Base-by-base conservation (phyloP, 108 stramenopile species). In the Pseudonitzschia pungens region DNA sequence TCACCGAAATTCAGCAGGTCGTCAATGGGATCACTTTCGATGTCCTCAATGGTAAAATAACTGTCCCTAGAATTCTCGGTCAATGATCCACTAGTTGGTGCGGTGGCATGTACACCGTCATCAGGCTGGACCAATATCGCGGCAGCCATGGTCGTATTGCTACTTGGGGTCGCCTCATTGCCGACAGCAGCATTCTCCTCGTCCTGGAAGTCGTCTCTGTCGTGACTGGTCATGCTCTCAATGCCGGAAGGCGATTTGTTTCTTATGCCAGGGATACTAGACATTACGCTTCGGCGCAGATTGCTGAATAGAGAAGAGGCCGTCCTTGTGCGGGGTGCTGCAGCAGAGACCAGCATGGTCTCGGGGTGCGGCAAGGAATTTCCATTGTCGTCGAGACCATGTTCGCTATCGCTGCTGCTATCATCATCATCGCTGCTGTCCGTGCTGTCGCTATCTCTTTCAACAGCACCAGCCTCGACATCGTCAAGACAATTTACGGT, bases 361-460 rank as follows among this genome's bases (percentile, higher is more conserved):
- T 55, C 54, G n/a, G 60, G 60, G 29, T 62, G 31, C 18, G 60
- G 60, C 29, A 62, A 20, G 20, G 60, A 62, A 33, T 40, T 62
- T 41, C 60, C 60, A 33, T 62, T 62, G 1, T 33, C 60, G 40
- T 62, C 59, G 27, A 60, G 14, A 60, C 24, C 12, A 31, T 27
- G 10, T 60, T 60, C 59, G 59, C 31, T 28, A 26, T 60, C n/a
- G n/a, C n/a, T n/a, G n/a, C n/a, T n/a, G n/a, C n/a, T n/a, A n/a
- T n/a, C n/a, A n/a, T n/a, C n/a, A n/a, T n/a, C n/a, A n/a, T n/a
- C n/a, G n/a, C n/a, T n/a, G n/a, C n/a, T n/a, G n/a, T n/a, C n/a
- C n/a, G n/a, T n/a, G n/a, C n/a, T 26, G 18, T 60, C 32, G 31
- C 59, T 31, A 29, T 28, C 31, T n/a, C 31, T 31, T 29, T 10